Evolutionary conservation across 176 grass and related monocot species (phyloP).

Genomic region (Microstegium vimineum): DNA sequence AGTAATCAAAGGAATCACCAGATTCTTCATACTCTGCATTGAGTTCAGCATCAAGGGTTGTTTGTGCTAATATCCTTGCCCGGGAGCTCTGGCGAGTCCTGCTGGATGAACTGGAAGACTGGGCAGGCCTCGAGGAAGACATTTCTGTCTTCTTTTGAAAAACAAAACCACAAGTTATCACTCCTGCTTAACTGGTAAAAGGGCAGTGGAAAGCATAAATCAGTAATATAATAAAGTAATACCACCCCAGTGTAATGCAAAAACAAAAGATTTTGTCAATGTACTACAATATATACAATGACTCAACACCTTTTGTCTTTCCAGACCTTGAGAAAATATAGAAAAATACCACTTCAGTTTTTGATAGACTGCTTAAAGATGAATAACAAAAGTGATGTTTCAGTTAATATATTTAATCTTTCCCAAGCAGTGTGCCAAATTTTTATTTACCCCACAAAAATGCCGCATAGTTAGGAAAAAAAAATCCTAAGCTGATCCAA

Average conservation of each 20-base stretch:
- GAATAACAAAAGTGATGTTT: background rate
- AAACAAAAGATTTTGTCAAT: background rate
- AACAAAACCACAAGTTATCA: background rate
- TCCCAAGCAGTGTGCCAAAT: background rate
- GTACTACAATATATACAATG: background rate
- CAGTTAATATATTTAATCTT: background rate
- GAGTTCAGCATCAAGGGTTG: too few relatives aligned
- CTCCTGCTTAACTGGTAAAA: slow-evolving; percentile 10
- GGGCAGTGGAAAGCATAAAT: slow-evolving; percentile 1
- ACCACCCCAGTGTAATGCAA: background rate
- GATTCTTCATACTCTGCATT: too few relatives aligned
- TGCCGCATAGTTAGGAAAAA: background rate
- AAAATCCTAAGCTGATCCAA: background rate
- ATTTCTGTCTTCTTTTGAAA: slow-evolving; percentile 32
- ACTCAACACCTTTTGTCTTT: background rate
- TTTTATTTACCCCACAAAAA: background rate
- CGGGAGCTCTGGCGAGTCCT: too few relatives aligned
- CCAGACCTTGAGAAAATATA: background rate
- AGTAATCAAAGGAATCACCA: too few relatives aligned
- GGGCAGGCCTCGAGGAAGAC: slow-evolving; percentile 61
- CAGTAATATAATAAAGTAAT: slow-evolving; percentile 10
- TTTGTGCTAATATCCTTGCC: too few relatives aligned
- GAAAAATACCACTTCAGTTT: background rate
- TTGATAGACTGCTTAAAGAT: background rate
- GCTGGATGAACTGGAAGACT: background rate